Base-by-base conservation (phyloP, 257 asterid genomes). In the Jaltomata sinuosa region DNA sequence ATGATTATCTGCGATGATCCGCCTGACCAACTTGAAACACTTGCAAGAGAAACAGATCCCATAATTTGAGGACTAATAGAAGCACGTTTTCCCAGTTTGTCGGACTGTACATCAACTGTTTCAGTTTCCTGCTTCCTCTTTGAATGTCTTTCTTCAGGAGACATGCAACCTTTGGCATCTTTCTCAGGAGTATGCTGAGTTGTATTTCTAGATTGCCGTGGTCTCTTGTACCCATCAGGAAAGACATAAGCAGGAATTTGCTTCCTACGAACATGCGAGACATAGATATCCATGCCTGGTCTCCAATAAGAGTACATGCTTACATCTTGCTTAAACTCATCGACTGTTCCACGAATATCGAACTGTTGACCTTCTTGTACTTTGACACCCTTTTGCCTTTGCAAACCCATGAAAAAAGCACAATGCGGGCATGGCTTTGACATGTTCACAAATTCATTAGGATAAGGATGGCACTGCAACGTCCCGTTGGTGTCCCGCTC, bases 401-500 rank as follows among this genome's bases (percentile, higher is more conserved):
- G 91, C 84, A 88, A 84, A 50, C 91, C 89, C 89, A 88, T 84
- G 71, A 88, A 88, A 85, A 86, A 86, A 52, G 84, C 69, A 69
- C 84, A 87, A 78, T 83, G 86, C 4, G 79, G 84, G 61, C 87
- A 86, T 50, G 83, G 80, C 42, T 85, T 88, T 14, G 83, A 83
- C 78, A 76, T 64, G 62, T 88, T 88, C 82, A 84, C 82, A 54
- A 86, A 88, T 50, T 87, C 88, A 59, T 82, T 52, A 0, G 91
- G 89, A 84, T 88, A 87, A 29, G 91, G 91, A 79, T 88, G 91
- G 89, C 91, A 88, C 81, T 88, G 91, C 71, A 88, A 87, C 88
- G 83, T 86, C 77, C 84, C 64, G 16, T 29, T 61, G 38, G 91
- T 86, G 52, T 84, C 79, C 85, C 91, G 86, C 87, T 88, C 89